A percentile compares a stretch with the other conserved stretches of the same genome.
Conservation (phyloP, 2,329 filamentous ascomycete genomes). For the Endocalyx cinctus region DNA sequence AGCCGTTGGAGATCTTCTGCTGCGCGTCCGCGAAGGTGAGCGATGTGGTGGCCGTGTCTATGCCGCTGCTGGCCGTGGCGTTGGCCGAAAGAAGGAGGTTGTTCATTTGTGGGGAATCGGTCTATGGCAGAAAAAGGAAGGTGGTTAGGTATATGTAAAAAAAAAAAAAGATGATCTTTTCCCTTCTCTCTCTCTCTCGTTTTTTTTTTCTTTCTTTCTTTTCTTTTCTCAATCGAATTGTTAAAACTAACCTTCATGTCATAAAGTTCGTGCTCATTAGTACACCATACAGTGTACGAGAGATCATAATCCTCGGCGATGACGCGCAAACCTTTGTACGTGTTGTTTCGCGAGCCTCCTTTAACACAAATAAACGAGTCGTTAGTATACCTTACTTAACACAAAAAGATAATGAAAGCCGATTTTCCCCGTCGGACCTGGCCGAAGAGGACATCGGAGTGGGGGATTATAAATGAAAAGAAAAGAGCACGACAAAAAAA, state of each 20-base stretch:
- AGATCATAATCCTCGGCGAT: constrained; percentile 43
- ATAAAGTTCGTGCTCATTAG: constrained; percentile 53
- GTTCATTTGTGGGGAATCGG: constrained; percentile 21
- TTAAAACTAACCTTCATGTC: constrained; percentile 41
- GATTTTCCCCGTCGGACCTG: too few species aligned
- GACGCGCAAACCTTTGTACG: constrained; percentile 50
- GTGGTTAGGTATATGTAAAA: constrained; percentile 42
- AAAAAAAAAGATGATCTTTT: constrained; percentile 50
- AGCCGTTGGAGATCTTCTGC: constrained; percentile 5
- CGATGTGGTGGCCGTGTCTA: neutral
- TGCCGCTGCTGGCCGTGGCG: too few species aligned
- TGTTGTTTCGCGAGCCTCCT: constrained; percentile 41
- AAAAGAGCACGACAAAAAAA: too few species aligned
- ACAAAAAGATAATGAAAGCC: too few species aligned
- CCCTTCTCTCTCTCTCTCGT: too few species aligned
- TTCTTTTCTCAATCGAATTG: too few species aligned
- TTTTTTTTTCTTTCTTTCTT: too few species aligned
- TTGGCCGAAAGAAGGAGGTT: constrained; percentile 33
- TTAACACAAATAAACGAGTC: too few species aligned
- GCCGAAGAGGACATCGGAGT: too few species aligned
- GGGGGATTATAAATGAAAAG: too few species aligned
- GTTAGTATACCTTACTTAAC: too few species aligned
- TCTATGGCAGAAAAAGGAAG: constrained; percentile 11
- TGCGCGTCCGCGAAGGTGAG: neutral
- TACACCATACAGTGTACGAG: constrained; percentile 52